Evolutionary conservation across 2,329 filamentous ascomycete species (phyloP).

Genomic region (Penicillium thymicola): DNA sequence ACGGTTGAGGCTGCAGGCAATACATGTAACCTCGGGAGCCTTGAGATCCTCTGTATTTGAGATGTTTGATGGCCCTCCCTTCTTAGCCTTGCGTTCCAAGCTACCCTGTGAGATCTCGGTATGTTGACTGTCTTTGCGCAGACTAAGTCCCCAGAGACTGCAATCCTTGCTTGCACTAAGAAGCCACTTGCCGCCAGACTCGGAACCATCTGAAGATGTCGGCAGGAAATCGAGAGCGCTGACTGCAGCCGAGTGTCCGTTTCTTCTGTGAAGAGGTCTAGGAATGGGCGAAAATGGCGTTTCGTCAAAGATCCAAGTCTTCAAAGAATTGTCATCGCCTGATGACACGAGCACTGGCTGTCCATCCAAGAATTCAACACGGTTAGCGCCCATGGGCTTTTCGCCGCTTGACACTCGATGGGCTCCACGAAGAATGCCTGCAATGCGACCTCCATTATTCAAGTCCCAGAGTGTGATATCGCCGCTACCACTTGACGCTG

Average conservation of each 20-base stretch:
- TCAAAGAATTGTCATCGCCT: slow-evolving; percentile 87
- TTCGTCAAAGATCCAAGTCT: slow-evolving; percentile 95
- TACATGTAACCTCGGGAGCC: slow-evolving; percentile 84
- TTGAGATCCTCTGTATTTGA: slow-evolving; percentile 56
- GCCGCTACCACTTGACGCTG: slow-evolving; percentile 71
- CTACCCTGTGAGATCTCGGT: slow-evolving; percentile 89
- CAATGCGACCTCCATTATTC: slow-evolving; percentile 80
- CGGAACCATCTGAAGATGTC: slow-evolving; percentile 82
- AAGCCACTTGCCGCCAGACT: slow-evolving; percentile 88
- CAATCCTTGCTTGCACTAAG: slow-evolving; percentile 85
- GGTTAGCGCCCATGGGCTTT: slow-evolving; percentile 71
- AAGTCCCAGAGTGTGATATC: slow-evolving; percentile 97
- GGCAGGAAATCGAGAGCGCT: slow-evolving; percentile 81
- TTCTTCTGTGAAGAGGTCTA: slow-evolving; percentile 77
- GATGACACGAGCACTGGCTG: slow-evolving; percentile 89
- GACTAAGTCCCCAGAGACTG: slow-evolving; percentile 93
- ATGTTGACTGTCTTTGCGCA: slow-evolving; percentile 91
- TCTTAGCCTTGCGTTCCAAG: slow-evolving; percentile 84
- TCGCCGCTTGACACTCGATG: slow-evolving; percentile 63
- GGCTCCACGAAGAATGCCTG: slow-evolving; percentile 80
- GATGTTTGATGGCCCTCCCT: slow-evolving; percentile 41
- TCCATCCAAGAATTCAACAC: slow-evolving; percentile 81
- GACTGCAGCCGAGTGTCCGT: slow-evolving; percentile 84
- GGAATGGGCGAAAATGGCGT: slow-evolving; percentile 84
- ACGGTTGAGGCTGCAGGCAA: slow-evolving; percentile 87